Conservation (phyloP, 176 grass and related monocot genomes). For the Saccharum officinarum region DNA sequence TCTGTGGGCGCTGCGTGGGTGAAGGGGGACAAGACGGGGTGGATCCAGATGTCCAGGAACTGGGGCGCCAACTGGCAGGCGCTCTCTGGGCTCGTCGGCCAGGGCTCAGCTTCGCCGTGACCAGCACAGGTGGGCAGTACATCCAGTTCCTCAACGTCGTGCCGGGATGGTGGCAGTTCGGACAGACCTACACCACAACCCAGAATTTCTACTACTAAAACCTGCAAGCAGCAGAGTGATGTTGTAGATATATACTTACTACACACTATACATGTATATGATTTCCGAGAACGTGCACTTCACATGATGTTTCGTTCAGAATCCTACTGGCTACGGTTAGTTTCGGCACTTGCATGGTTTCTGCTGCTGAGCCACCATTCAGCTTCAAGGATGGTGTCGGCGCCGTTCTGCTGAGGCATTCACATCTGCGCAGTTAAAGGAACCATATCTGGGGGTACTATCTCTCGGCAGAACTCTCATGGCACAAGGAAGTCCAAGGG, state of each 20-base stretch:
- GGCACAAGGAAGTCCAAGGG: too few relatives aligned
- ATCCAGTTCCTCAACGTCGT: constrained; percentile 35
- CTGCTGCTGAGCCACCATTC: too few relatives aligned
- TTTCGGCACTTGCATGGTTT: too few relatives aligned
- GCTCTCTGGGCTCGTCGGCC: constrained; percentile 21
- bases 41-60: constrained; percentile 44
- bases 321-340: too few relatives aligned
- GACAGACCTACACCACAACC: constrained; percentile 39
- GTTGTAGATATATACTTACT: neutral
- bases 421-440: too few relatives aligned
- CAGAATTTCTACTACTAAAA: constrained; percentile 50
- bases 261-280: neutral
- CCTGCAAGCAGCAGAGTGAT: neutral
- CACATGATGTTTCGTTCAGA: too few relatives aligned
- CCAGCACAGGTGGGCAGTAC: constrained; percentile 40
- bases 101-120: constrained; percentile 60
- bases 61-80: constrained; percentile 68
- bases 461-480: too few relatives aligned
- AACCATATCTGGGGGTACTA: too few relatives aligned
- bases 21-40: constrained; percentile 32
- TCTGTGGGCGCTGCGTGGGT: constrained; percentile 30
- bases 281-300: neutral
- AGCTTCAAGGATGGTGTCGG: too few relatives aligned
- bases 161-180: constrained; percentile 49
- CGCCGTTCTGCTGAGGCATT: too few relatives aligned